A percentile compares a stretch with the other conserved stretches of the same genome.
These are phyloP conservation scores for Lathyrus tuberosus DNA, from an alignment of 306 rosid species.

Conservation along the genomic window DNA sequence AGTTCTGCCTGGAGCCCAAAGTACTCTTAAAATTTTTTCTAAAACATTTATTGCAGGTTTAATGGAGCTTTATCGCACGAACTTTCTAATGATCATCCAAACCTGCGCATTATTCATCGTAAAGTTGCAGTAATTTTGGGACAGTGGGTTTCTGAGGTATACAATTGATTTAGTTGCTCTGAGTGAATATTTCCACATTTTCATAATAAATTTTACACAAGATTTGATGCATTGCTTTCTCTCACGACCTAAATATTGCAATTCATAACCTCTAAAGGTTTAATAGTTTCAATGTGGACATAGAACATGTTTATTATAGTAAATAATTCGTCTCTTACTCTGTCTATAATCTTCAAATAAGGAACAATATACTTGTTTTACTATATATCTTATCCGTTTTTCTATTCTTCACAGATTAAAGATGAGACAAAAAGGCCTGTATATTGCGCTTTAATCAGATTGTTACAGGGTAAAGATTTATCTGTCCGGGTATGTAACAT, in stretches of 20 bases:
- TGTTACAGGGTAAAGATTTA: slow-evolving; percentile 82
- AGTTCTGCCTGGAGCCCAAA: slow-evolving; percentile 17
- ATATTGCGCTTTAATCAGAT: slow-evolving; percentile 82
- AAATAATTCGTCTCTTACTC: slow-evolving; percentile 17
- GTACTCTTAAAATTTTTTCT: slow-evolving; percentile 27
- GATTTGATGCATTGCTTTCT: slow-evolving; percentile 27
- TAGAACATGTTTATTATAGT: not conserved
- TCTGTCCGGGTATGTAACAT: slow-evolving; percentile 75
- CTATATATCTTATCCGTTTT: slow-evolving; percentile 31
- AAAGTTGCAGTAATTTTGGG: slow-evolving; percentile 92
- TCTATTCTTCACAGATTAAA: slow-evolving; percentile 64
- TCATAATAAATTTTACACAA: slow-evolving; percentile 21
- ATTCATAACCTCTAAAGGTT: slow-evolving; percentile 13
- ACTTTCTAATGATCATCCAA: slow-evolving; percentile 91
- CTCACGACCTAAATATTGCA: slow-evolving; percentile 4
- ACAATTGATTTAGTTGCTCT: slow-evolving; percentile 27
- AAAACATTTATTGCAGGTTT: slow-evolving; percentile 66
- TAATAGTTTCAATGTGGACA: slow-evolving; percentile 13
- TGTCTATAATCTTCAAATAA: slow-evolving; percentile 34
- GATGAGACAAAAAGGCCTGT: slow-evolving; percentile 92
- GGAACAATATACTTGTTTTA: slow-evolving; percentile 27
- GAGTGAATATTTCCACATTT: slow-evolving; percentile 27
- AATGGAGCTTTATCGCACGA: slow-evolving; percentile 89
- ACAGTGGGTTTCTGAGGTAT: slow-evolving; percentile 99
- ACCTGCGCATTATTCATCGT: slow-evolving; percentile 79